phyloP scores from a whole-genome alignment of 176 grass and related monocot species.

The Hordeum vulgare region MorexV3_pseudomolecules_assembly NC_058518.1:392153853-392154352 shows the following conservation, averaged over 20 bases:
- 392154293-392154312: conserved; percentile 8
- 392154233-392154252: conserved; percentile 22
- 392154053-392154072: background rate
- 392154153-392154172: background rate
- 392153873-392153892: background rate
- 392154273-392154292: conserved; percentile 30
- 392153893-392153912: background rate
- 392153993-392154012: background rate
- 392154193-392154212: conserved; percentile 13
- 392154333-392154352: background rate
- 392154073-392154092: background rate
- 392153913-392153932: background rate
- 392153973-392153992: no score
- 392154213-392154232: background rate
- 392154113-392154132: conserved; percentile 6
- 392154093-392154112: conserved; percentile 25
- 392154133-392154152: background rate
- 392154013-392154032: background rate
- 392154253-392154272: conserved; percentile 11
- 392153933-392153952: background rate
- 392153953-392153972: background rate
- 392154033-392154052: background rate
- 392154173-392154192: conserved; percentile 28
- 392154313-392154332: background rate
- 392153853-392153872: background rate